Evolutionary conservation across 1,139 yeast genomes (phyloP).

Genomic region (Yamadazyma epiphylla): DNA sequence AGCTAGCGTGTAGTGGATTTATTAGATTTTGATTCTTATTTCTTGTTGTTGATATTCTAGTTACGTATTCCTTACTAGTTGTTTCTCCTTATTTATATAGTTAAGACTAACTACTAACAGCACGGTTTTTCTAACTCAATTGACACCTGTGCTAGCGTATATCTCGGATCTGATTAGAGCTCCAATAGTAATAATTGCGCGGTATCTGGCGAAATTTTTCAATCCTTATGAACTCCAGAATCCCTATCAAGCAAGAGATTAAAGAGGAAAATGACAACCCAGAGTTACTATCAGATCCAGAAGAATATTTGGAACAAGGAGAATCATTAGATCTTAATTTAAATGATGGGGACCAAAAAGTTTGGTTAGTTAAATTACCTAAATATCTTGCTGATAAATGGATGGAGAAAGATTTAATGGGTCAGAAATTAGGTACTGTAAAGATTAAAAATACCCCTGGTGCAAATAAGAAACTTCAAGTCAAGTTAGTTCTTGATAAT

Average conservation of each 20-base stretch:
- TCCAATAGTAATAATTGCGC: too few relatives aligned
- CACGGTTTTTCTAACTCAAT: too few relatives aligned
- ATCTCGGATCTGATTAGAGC: too few relatives aligned
- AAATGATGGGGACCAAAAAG: slow-evolving; percentile 53
- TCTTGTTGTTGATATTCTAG: too few relatives aligned
- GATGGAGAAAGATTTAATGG: slow-evolving; percentile 62
- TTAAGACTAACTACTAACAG: too few relatives aligned
- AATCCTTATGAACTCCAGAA: too few relatives aligned
- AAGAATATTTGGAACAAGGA: slow-evolving; percentile 46
- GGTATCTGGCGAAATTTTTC: too few relatives aligned
- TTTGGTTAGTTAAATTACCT: slow-evolving; percentile 92
- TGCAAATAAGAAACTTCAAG: slow-evolving; percentile 41
- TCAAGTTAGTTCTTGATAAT: slow-evolving; percentile 54
- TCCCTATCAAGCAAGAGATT: slow-evolving; percentile 6
- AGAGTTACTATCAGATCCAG: slow-evolving; percentile 43
- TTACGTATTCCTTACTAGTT: too few relatives aligned
- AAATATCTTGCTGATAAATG: slow-evolving; percentile 80
- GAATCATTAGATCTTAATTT: slow-evolving; percentile 66
- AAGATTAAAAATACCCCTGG: slow-evolving; percentile 44
- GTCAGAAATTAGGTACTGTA: slow-evolving; percentile 78
- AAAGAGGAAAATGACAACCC: slow-evolving; percentile 18
- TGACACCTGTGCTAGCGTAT: too few relatives aligned
- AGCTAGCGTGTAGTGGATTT: too few relatives aligned
- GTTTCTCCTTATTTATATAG: too few relatives aligned
- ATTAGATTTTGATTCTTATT: too few relatives aligned